Percentiles rank a stretch among this genome's conserved stretches.
Evolutionary conservation across 305 asterid species (phyloP).

Genomic region (Andrographis paniculata): DNA sequence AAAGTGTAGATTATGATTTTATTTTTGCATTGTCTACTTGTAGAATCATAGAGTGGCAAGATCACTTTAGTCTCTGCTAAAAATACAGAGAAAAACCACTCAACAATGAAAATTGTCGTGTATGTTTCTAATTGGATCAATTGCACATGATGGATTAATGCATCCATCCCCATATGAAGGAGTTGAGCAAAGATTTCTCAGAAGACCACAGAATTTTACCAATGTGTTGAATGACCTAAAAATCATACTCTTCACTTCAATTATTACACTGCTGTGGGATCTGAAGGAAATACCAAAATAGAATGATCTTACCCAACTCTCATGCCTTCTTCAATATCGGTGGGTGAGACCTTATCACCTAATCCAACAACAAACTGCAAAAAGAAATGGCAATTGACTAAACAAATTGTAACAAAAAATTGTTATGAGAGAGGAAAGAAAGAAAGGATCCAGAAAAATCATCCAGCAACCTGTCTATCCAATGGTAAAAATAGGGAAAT

Average conservation of each 20-base stretch:
- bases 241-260: background rate
- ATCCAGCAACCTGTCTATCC: background rate
- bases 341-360: constrained; percentile 76
- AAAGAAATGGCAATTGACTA: constrained; percentile 13
- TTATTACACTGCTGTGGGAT: too few species aligned
- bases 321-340: constrained; percentile 81
- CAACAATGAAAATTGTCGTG: too few species aligned
- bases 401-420: constrained; percentile 6
- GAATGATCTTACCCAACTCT: constrained; percentile 12
- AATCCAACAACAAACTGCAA: constrained; percentile 81
- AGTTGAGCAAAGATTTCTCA: too few species aligned
- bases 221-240: constrained; percentile 1
- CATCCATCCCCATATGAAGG: too few species aligned
- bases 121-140: too few species aligned
- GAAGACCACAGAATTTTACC: too few species aligned
- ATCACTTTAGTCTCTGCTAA: too few species aligned
- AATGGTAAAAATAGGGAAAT: background rate
- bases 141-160: too few species aligned
- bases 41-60: too few species aligned
- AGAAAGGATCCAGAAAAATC: background rate
- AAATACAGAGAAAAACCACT: too few species aligned
- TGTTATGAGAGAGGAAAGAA: background rate
- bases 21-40: too few species aligned
- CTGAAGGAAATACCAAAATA: constrained; percentile 1
- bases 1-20: too few species aligned